phyloP scores from a whole-genome alignment of 2,329 filamentous ascomycete genomes.

The Phialophora expanda region DNA sequence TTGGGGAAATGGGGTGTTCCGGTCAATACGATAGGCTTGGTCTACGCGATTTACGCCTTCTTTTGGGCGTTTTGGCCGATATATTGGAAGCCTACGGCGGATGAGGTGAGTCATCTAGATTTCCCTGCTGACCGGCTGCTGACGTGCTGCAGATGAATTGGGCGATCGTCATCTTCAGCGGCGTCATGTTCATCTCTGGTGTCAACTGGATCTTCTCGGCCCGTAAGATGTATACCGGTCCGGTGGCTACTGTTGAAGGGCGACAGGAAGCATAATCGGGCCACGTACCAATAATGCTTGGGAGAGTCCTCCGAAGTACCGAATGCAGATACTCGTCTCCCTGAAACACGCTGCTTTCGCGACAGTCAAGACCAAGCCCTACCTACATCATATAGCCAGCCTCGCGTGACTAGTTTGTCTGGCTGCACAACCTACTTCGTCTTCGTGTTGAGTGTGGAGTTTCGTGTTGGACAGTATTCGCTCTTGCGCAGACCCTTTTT shows the following conservation, averaged over 20 bases:
- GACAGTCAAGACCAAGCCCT: too few species aligned
- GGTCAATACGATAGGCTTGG: slow-evolving; percentile 45
- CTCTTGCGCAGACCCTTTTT: too few species aligned
- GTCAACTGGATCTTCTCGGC: slow-evolving; percentile 47
- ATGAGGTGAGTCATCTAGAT: slow-evolving; percentile 2
- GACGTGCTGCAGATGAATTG: slow-evolving; percentile 55
- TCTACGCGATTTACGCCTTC: slow-evolving; percentile 47
- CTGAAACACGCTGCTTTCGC: too few species aligned
- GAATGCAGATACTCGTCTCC: neutral
- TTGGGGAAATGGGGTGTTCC: slow-evolving; percentile 47
- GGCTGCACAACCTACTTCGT: too few species aligned
- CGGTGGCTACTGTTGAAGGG: slow-evolving; percentile 40
- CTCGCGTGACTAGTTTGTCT: too few species aligned
- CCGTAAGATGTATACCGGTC: slow-evolving; percentile 44
- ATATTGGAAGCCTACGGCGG: slow-evolving; percentile 12
- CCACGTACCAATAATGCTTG: neutral
- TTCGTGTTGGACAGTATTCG: too few species aligned
- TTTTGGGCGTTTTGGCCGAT: slow-evolving; percentile 58
- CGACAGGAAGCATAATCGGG: slow-evolving; percentile 1
- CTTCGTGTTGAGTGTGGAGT: too few species aligned
- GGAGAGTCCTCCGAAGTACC: neutral
- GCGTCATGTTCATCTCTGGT: slow-evolving; percentile 48
- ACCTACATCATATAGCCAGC: too few species aligned
- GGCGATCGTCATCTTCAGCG: slow-evolving; percentile 53
- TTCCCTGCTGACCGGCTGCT: slow-evolving; percentile 34